Evolutionary conservation across 2,329 filamentous ascomycete genomes (phyloP), one percentile per base, ranked within the genome.

Genomic region (Diaporthe destruens): DNA sequence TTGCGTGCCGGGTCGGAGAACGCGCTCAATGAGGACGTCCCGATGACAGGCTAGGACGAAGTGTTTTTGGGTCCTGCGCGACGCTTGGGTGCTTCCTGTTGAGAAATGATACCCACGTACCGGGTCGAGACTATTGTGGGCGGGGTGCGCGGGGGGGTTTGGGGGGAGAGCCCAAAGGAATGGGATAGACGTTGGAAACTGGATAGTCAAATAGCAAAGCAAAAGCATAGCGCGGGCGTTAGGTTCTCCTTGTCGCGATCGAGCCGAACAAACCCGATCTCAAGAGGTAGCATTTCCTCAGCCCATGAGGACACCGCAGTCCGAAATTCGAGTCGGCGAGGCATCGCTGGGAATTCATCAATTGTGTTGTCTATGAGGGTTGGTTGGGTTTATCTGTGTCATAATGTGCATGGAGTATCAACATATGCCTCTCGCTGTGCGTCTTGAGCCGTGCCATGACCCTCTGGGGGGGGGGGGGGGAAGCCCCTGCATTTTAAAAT

Each of bases 181-280:
- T 25, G 44, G 36, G 51, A 4, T 8, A 6, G 61, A 25, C 0
- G 61, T 25, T 39, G 61, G 47, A 53, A 47, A 29, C 6, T 16
- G 47, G 16, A 53, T 39, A 53, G 32, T 49, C n/a, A 20, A 44
- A 25, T 11, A 47, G 39, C 16, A 47, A 20, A 23, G 39, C 57
- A 32, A 61, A 61, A 42, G 61, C 61, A 66, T 66, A 66, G 61
- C 61, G 16, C 61, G 39, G 61, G 61, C 61, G 61, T 66, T 66
- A 29, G 44, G 14, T 66, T 66, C 32, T 39, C 47, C 47, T 34
- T 65, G 61, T 53, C 47, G 32, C 20, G 59, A 42, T 36, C 18
- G 12, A 49, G 59, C 7, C 32, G 14, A 34, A 39, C 34, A n/a
- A 7, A 34, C 18, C 25, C 42, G 39, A 53, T 20, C 44, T 20